These are phyloP conservation scores for Trichoderma gracile DNA, from an alignment of 2,329 filamentous ascomycete genomes.

Conservation along the genomic window DNA sequence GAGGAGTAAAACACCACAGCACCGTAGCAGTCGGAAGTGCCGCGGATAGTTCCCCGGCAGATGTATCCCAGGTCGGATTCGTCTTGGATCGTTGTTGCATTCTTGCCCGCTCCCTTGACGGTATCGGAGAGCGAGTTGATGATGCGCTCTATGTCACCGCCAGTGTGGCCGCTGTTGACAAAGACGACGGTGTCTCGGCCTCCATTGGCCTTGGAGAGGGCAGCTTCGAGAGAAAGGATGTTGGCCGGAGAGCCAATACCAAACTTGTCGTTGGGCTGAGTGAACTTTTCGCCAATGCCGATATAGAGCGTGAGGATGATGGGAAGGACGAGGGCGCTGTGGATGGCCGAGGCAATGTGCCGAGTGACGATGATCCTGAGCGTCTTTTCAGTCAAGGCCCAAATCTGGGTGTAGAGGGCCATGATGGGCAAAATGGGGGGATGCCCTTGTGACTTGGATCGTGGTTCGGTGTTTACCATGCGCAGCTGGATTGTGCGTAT, in stretches of 20 bases:
- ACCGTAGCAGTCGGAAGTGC: slow-evolving; percentile 70
- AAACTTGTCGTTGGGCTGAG: slow-evolving; percentile 69
- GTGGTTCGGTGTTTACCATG: not conserved
- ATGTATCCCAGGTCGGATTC: slow-evolving; percentile 40
- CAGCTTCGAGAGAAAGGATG: slow-evolving; percentile 64
- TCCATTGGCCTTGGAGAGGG: slow-evolving; percentile 56
- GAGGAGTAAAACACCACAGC: slow-evolving; percentile 72
- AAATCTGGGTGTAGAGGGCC: slow-evolving; percentile 54
- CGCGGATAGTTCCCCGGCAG: slow-evolving; percentile 61
- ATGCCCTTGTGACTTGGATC: not conserved
- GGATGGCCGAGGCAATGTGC: slow-evolving; percentile 51
- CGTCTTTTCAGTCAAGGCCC: slow-evolving; percentile 59
- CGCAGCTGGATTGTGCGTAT: not conserved
- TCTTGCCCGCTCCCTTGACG: slow-evolving; percentile 33
- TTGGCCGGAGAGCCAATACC: slow-evolving; percentile 65
- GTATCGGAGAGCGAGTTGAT: slow-evolving; percentile 50
- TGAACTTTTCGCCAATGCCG: slow-evolving; percentile 73
- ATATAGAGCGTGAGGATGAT: slow-evolving; percentile 58
- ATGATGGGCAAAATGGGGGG: slow-evolving; percentile 35
- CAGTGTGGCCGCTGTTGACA: slow-evolving; percentile 69
- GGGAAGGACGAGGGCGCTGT: slow-evolving; percentile 59
- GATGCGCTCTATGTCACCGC: slow-evolving; percentile 68
- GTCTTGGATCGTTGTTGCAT: slow-evolving; percentile 30
- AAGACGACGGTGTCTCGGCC: slow-evolving; percentile 68
- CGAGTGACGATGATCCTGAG: slow-evolving; percentile 56